Evolutionary conservation across 2,329 filamentous ascomycete genomes (phyloP).

Genomic region (Beauveria caledonica): DNA sequence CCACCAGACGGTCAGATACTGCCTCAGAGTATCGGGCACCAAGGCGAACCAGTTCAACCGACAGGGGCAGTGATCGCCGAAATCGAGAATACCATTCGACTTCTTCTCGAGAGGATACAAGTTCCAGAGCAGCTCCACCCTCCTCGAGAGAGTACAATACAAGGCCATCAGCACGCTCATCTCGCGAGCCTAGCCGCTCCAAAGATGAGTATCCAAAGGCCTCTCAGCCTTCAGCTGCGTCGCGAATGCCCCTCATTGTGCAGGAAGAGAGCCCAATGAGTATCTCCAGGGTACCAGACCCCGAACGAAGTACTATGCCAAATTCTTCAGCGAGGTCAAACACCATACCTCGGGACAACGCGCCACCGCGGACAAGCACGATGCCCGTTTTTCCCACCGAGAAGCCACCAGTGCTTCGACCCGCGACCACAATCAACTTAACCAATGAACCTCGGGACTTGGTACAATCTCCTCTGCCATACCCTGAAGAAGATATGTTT

Average conservation of each 20-base stretch:
- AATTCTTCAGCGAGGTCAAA: neutral
- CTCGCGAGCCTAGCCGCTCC: slow-evolving; percentile 29
- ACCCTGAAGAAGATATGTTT: slow-evolving; percentile 29
- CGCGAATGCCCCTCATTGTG: slow-evolving; percentile 27
- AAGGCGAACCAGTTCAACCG: slow-evolving; percentile 24
- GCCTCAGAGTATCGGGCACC: slow-evolving; percentile 20
- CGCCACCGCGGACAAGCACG: neutral
- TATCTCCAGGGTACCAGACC: neutral
- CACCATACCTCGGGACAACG: neutral
- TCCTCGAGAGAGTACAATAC: neutral
- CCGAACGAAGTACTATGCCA: neutral
- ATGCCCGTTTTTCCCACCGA: neutral
- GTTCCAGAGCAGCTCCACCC: neutral
- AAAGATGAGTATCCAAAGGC: slow-evolving; percentile 30
- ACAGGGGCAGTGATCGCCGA: slow-evolving; percentile 22
- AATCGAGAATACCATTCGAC: slow-evolving; percentile 20
- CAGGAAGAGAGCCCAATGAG: slow-evolving; percentile 25
- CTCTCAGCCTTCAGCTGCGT: slow-evolving; percentile 20
- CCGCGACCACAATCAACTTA: slow-evolving; percentile 1
- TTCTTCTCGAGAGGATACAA: slow-evolving; percentile 11
- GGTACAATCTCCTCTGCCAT: slow-evolving; percentile 23
- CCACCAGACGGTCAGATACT: slow-evolving; percentile 14
- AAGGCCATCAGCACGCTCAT: slow-evolving; percentile 15
- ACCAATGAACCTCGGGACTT: neutral
- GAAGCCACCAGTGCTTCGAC: slow-evolving; percentile 10